A percentile compares a stretch with the other conserved stretches of the same genome.
Evolutionary conservation across 2,329 filamentous ascomycete genomes (phyloP).

Genomic region (Xylariaceae sp.): DNA sequence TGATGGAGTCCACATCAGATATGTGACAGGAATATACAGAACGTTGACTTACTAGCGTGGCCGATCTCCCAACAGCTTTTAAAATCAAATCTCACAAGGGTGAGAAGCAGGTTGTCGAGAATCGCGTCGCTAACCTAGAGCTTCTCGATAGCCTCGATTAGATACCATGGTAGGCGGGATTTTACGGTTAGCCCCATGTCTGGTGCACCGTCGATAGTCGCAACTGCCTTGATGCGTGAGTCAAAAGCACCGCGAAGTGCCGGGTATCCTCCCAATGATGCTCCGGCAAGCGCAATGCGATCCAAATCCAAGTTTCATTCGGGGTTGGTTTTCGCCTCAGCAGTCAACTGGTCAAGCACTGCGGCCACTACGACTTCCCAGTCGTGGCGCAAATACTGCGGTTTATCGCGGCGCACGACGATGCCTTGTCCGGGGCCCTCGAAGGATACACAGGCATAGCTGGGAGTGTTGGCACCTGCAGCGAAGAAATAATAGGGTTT

Average conservation of each 20-base stretch:
- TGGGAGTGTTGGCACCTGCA: no score
- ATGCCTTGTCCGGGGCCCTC: conserved; percentile 20
- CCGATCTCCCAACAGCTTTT: no score
- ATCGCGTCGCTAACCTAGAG: not conserved
- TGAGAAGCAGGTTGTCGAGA: not conserved
- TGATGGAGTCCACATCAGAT: no score
- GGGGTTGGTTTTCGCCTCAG: conserved; percentile 4
- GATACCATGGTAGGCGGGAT: not conserved
- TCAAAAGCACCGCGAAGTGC: conserved; percentile 42
- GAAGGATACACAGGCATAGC: no score
- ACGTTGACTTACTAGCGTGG: no score
- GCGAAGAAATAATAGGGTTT: no score
- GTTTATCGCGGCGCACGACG: conserved; percentile 30
- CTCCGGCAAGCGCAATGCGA: conserved; percentile 37
- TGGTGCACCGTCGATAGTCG: conserved; percentile 18
- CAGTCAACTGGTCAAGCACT: no score
- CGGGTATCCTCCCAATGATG: conserved; percentile 44
- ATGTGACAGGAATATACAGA: no score
- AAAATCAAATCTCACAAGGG: no score
- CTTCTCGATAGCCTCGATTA: not conserved
- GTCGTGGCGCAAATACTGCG: conserved; percentile 1
- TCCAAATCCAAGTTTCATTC: conserved; percentile 36
- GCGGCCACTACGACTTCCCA: no score
- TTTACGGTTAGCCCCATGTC: not conserved
- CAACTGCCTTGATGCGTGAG: conserved; percentile 41